phyloP scores from a whole-genome alignment of 768 basidiomycete species.

The Cubamyces lactineus region DNA sequence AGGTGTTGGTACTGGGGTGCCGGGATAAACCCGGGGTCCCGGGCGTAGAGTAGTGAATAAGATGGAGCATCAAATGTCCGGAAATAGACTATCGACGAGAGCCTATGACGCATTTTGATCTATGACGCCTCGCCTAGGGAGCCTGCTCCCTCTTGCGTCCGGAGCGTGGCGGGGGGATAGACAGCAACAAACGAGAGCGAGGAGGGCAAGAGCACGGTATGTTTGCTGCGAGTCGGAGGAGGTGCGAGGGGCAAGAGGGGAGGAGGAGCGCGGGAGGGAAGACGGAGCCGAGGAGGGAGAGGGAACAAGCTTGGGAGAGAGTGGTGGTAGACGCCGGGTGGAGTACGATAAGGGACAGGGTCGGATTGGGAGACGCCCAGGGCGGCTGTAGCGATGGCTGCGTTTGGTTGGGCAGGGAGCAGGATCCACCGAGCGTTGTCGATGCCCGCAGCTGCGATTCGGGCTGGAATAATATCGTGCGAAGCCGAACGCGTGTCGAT shows the following conservation, averaged over 20 bases:
- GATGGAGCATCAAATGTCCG: slow-evolving; percentile 16
- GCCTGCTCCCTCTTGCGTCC: not conserved
- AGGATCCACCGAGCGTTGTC: not conserved
- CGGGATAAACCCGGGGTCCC: slow-evolving; percentile 17
- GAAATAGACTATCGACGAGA: slow-evolving; percentile 4
- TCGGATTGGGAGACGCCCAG: not conserved
- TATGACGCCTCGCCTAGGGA: slow-evolving; percentile 10
- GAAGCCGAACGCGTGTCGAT: not conserved
- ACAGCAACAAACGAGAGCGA: not conserved
- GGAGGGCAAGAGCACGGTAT: not conserved
- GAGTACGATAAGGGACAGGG: slow-evolving; percentile 13
- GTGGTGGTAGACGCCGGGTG: not conserved
- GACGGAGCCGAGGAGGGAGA: not conserved
- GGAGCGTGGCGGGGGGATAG: not conserved
- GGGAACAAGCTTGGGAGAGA: too few species aligned
- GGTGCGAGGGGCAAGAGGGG: not conserved
- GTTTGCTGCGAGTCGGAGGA: not conserved
- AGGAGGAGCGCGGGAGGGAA: not conserved
- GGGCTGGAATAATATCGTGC: not conserved
- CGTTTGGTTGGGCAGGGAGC: not conserved
- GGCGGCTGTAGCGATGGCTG: not conserved
- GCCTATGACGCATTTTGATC: slow-evolving; percentile 14
- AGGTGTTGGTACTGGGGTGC: slow-evolving; percentile 6
- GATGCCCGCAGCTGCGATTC: too few species aligned
- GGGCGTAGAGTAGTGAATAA: slow-evolving; percentile 1